phyloP scores from a whole-genome alignment of 495 filamentous ascomycete genomes.

The Aspergillus saccharolyticus region DNA sequence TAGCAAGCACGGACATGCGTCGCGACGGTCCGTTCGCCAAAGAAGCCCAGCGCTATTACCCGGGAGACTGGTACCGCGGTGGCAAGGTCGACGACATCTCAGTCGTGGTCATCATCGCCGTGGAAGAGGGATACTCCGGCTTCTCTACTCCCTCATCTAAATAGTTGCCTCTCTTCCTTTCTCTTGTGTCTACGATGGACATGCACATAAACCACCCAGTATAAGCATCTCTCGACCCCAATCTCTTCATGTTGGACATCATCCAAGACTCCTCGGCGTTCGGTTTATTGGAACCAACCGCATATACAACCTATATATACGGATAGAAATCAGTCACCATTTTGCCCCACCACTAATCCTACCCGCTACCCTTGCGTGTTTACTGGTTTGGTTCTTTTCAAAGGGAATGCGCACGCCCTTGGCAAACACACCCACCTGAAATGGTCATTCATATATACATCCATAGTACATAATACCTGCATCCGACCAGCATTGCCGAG shows the following conservation, averaged over 20 bases:
- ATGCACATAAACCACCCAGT: no score
- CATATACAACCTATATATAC: neutral
- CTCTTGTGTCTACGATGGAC: no score
- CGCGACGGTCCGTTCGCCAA: slow-evolving; percentile 90
- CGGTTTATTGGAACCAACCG: neutral
- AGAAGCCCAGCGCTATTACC: slow-evolving; percentile 82
- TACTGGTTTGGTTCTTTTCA: neutral
- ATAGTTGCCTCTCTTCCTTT: neutral
- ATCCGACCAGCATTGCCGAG: no score
- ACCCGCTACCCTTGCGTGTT: no score
- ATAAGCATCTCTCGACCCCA: no score
- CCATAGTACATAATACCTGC: no score
- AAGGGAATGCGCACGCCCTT: no score
- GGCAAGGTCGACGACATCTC: slow-evolving; percentile 93
- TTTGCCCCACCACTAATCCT: neutral
- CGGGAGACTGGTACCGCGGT: slow-evolving; percentile 74
- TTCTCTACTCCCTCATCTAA: neutral
- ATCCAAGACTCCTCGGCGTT: neutral
- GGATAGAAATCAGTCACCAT: neutral
- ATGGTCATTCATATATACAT: no score
- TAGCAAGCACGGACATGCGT: slow-evolving; percentile 69
- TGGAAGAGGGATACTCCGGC: slow-evolving; percentile 30
- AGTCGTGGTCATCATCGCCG: slow-evolving; percentile 67
- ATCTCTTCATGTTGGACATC: neutral
- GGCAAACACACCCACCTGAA: no score